Evolutionary conservation across 2,329 filamentous ascomycete species (phyloP), one percentile per base, ranked within the genome.

Genomic region (Aurifilum marmelostoma): DNA sequence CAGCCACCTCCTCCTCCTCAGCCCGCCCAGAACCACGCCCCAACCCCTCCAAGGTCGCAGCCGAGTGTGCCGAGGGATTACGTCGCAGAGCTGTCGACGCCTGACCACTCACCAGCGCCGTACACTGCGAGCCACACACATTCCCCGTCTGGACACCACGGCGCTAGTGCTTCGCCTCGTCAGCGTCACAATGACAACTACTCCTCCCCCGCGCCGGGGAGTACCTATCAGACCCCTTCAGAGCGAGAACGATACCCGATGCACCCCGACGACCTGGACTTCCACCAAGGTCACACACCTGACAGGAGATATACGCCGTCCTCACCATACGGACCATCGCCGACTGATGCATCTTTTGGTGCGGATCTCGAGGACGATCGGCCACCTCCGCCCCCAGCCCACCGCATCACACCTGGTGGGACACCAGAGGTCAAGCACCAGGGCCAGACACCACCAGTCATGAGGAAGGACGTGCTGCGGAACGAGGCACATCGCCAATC

Each of bases 401-500:
- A 89, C 72, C 78, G 87, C 68, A 81, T 77, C 68, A 77, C 29
- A 74, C 80, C 12, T 78, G 82, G 67, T n/a, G 61, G 37, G 12
- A 29, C 41, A 32, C 58, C 69, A 24, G 69, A 71, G 52, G 14
- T 47, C 8, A 69, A 68, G 32, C 67, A 71, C 32, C 63, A 66
- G 12, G 54, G 5, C 73, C 77, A 79, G 3, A 79, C 79, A 27
- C 76, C 79, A 1, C 80, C 79, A 1, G 80, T 80, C 2, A 88
- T 89, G 85, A 82, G 86, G 67, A 85, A 88, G 58, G 87, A 88
- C 67, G 86, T 89, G 14, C 75, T 89, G 71, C 82, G 84, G 69
- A 86, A 79, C 66, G 86, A 88, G 74, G 87, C 87, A 3, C 87
- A 88, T 74, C 81, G 87, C 56, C 79, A 85, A 56, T 85, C 86